Base-by-base conservation (phyloP, 495 filamentous ascomycete genomes). In the Penicillium manginii region DNA sequence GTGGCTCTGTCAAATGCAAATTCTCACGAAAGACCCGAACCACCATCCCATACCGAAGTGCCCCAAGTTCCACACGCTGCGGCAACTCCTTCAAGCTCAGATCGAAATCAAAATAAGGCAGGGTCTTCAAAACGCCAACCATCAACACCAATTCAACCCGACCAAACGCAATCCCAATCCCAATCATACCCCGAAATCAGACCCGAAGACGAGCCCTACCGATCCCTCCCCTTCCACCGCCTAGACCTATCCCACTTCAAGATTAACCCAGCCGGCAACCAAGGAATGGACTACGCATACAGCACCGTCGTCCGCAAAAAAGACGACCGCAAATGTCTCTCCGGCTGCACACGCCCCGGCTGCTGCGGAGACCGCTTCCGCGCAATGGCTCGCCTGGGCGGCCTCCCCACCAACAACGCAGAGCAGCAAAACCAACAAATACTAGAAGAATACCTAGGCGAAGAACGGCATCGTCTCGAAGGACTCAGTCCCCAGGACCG, bases 341-440 rank as follows among this genome's bases (percentile, higher is more conserved):
- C 81, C n/a, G 91, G 91, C 4, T 98, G 94, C 69, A 88, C 85
- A 5, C 83, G 87, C 35, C 78, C 85, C 1, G 78, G 83, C 22
- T 97, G 92, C 73, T 96, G 92, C 66, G 92, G 92, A 43, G 81
- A 78, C 33, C 78, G 81, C 17, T 92, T 93, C 64, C 80, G 83
- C n/a, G 79, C 79, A 14, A 80, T 92, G 67, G 88, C 70, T 79
- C 59, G 80, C 78, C 55, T 80, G 75, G 46, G 75, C 54, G 68
- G 64, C 17, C 57, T 69, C 23, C 64, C 58, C 19, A 37, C 55
- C 23, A 67, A 55, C 45, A 23, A 42, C 9, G 52, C 66, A 23
- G 39, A 69, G 46, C 71, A 79, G 39, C 77, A 81, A 46, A 84
- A 89, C 43, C 72, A 81, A 12, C 60, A 65, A 18, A 72, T 92